Base-by-base conservation (phyloP, 2,329 filamentous ascomycete species). In the Sordariomycetes sp. region DNA sequence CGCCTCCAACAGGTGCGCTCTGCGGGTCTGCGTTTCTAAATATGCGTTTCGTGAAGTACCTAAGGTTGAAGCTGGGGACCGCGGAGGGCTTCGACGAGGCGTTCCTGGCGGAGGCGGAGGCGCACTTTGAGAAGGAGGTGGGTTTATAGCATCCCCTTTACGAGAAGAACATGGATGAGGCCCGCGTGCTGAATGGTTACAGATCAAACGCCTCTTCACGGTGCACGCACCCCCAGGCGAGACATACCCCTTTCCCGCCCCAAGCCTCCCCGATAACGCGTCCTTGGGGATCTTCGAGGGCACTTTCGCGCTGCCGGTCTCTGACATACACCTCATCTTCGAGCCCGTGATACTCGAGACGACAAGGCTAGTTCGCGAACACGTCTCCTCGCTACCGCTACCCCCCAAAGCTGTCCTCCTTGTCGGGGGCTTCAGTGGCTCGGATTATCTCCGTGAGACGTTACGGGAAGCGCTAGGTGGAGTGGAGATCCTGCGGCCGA, bases 21-120 rank as follows among this genome's bases (percentile, higher is more conserved):
- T 80, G 77, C 60, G 79, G 78, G 24, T 78, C 76, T 1, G 73
- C 75, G 1, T 74, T 76, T 62, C 67, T 81, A 58, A 78, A 80
- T 60, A 70, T 74, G 63, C 68, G 75, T 22, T 81, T 81, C 60
- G 68, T 69, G 34, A 69, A 73, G 25, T 74, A 75, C 59, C 65
- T 80, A 28, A 72, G 71, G 58, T 65, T 71, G 20, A 75, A 72
- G 32, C 69, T 79, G 24, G 74, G 74, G 7, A 67, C 73, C 2
- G 72, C 74, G 59, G 70, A 74, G 7, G 73, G 71, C 59, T 76
- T 74, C 52, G 72, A 75, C 53, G 71, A 74, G 55, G 71, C 72
- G 24, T 64, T 73, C 4, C 64, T 76, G 32, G 67, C 72, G 0
- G 62, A 67, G 24, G 74, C 76, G 1, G 64, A 77, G 60, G 71